Base-by-base conservation (phyloP, 2,329 filamentous ascomycete genomes). In the Parastagonospora nodorum region DNA sequence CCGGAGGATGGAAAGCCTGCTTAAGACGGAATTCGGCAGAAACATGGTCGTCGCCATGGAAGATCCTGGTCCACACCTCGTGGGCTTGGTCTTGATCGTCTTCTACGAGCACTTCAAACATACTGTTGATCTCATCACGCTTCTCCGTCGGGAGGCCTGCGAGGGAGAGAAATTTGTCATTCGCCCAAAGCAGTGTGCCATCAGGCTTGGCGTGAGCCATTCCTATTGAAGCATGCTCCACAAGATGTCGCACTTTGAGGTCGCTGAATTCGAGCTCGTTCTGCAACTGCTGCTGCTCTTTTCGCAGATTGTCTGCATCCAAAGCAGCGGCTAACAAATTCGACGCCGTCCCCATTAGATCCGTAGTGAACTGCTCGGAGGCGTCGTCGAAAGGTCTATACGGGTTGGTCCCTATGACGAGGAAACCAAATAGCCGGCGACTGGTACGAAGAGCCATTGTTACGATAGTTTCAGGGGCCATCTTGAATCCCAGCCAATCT, bases 371-470 rank as follows among this genome's bases (percentile, higher is more conserved):
- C 15, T 66, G 65, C n/a, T 60, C 40, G 42, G 64, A 71, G 2
- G 49, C 48, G 9, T 58, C 52, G 32, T 70, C 67, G 32, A 65
- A 67, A 1, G 58, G 57, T 16, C 68, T 58, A 27, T 61, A 66
- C 4, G 67, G 69, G 38, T 71, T 73, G 12, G 67, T 61, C 1
- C 70, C 71, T 2, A 68, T 48, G 8, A 72, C 48, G 6, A 68
- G 55, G 41, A 60, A 67, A 24, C 60, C 63, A 36, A 58, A 58
- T 4, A 59, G 24, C 12, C 53, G 55, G 9, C 39, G 35, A 2
- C 42, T 47, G 16, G 38, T 58, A 9, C 46, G 49, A 14, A 67
- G 57, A 37, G 63, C 57, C 12, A 66, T 11, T 8, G 65, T 62
- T 16, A 53, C 65, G 19, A 67, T 57, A n/a, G 56, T 55, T 31